Base-by-base conservation (phyloP, 2,329 filamentous ascomycete genomes). In the Claviceps sp. region DNA sequence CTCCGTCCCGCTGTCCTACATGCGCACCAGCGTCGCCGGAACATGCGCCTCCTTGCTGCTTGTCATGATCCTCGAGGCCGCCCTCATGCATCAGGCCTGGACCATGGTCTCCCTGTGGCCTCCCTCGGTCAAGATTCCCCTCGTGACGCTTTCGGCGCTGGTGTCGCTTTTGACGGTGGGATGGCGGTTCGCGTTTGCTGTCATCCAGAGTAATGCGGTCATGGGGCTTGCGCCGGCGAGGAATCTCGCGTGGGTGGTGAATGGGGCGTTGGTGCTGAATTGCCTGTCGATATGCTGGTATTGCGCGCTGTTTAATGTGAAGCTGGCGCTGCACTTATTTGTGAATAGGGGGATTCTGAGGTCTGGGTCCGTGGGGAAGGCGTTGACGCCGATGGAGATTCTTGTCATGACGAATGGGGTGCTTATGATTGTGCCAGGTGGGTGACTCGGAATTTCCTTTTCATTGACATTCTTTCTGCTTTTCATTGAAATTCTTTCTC, bases 391-490 rank as follows among this genome's bases (percentile, higher is more conserved):
- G 5, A 74, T 80, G 67, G 77, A 81, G 57, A 70, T 77, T 7
- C 65, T 80, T 24, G 68, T 78, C 49, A 73, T 78, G 58, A 75
- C 75, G 48, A 79, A 80, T 40, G 76, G 75, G 11, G 56, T 78
- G 1, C 64, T 81, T 51, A 79, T 80, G 77, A 57, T 78, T 16
- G 61, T 78, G 9, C 77, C 76, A n/a, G 72, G 76, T 78, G 62
- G 47, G 68, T 62, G 3, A 34, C 30, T 1, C 9, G 9, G 9
- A 11, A 34, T 11, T 7, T 18, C 14, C 14, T 45, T n/a, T 18
- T 30, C 7, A 14, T 30, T 30, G 18, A 13, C 20, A 22, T 20
- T 18, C 16, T 41, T 41, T 41, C 40, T 22, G 22, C 16, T 41
- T 41, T 41, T 18, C 18, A 18, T 18, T 18, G 18, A 18, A 1